phyloP scores from a whole-genome alignment of 2,329 filamentous ascomycete species.

The Trichoderma lentiforme region DNA sequence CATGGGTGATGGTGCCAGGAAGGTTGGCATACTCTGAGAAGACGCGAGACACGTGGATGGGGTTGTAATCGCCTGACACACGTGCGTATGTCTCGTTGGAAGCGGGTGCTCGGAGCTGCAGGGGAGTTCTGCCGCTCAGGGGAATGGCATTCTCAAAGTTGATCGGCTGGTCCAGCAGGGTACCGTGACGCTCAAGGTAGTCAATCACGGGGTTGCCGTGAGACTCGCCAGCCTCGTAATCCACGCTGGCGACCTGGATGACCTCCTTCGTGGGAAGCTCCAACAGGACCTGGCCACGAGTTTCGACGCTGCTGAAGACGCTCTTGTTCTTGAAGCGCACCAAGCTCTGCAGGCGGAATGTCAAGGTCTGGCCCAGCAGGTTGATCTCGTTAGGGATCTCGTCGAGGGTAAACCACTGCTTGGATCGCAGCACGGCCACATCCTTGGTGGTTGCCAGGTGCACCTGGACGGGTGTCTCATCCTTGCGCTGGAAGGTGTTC shows the following conservation, averaged over 20 bases:
- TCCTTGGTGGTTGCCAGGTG: constrained; percentile 86
- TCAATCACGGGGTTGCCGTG: constrained; percentile 97
- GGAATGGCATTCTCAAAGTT: constrained; percentile 98
- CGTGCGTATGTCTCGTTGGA: constrained; percentile 98
- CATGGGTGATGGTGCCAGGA: constrained; percentile 95
- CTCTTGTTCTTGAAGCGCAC: constrained; percentile 93
- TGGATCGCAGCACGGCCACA: constrained; percentile 87
- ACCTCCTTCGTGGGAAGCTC: constrained; percentile 96
- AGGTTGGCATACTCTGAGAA: constrained; percentile 95
- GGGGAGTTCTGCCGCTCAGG: constrained; percentile 83
- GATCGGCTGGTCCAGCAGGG: constrained; percentile 91
- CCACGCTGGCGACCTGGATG: constrained; percentile 94
- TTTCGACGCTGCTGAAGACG: constrained; percentile 88
- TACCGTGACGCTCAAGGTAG: constrained; percentile 88
- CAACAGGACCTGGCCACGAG: constrained; percentile 84
- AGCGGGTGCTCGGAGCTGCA: constrained; percentile 84
- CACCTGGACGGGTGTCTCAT: constrained; percentile 91
- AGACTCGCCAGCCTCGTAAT: constrained; percentile 87
- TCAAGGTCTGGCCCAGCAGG: constrained; percentile 87
- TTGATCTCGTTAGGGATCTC: constrained; percentile 67
- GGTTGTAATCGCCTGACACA: constrained; percentile 97
- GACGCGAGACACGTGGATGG: constrained; percentile 95
- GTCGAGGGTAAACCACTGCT: constrained; percentile 95
- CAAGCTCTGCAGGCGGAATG: constrained; percentile 91
- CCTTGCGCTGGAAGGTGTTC: constrained; percentile 98